phyloP scores from a whole-genome alignment of 192 early-diverging fungal species.

The Coemansia biformis region DNA sequence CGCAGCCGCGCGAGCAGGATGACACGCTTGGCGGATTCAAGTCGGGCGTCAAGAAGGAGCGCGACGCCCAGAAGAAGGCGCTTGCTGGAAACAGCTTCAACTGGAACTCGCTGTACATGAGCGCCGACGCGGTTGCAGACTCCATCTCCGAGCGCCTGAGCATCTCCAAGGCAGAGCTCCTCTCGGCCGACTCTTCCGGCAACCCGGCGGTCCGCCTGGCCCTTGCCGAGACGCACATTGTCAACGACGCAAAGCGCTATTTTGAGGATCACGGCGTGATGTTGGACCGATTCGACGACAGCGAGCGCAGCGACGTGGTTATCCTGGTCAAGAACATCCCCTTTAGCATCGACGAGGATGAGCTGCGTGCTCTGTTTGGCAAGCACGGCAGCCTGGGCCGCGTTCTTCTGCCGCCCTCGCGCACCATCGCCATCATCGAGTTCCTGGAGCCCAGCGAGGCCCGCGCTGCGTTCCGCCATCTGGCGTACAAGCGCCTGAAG shows the following conservation, averaged over 20 bases:
- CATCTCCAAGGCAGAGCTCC: conserved; percentile 85
- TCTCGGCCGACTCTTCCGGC: conserved; percentile 65
- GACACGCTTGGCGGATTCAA: conserved; percentile 53
- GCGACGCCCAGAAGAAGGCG: conserved; percentile 73
- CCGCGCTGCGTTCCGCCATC: conserved; percentile 74
- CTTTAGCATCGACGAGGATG: conserved; percentile 71
- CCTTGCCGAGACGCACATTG: conserved; percentile 95
- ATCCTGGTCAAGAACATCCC: conserved; percentile 97
- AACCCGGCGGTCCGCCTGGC: conserved; percentile 92
- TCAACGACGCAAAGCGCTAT: conserved; percentile 89
- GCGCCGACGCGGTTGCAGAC: conserved; percentile 88
- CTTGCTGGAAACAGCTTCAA: conserved; percentile 79
- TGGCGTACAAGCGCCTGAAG: conserved; percentile 92
- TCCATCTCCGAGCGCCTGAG: conserved; percentile 91
- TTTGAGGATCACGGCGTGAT: conserved; percentile 81
- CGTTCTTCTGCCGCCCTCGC: conserved; percentile 84
- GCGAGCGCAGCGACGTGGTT: conserved; percentile 79
- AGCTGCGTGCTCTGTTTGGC: conserved; percentile 75
- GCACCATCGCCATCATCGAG: conserved; percentile 92
- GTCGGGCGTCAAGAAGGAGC: conserved; percentile 73
- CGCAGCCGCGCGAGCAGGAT: conserved; percentile 31
- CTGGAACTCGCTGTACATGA: conserved; percentile 98
- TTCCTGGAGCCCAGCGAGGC: conserved; percentile 87
- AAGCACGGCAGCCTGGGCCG: conserved; percentile 86
- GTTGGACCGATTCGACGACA: conserved; percentile 71